phyloP scores from a whole-genome alignment of 2,329 filamentous ascomycete genomes.

The Thermoascus crustaceus region DNA sequence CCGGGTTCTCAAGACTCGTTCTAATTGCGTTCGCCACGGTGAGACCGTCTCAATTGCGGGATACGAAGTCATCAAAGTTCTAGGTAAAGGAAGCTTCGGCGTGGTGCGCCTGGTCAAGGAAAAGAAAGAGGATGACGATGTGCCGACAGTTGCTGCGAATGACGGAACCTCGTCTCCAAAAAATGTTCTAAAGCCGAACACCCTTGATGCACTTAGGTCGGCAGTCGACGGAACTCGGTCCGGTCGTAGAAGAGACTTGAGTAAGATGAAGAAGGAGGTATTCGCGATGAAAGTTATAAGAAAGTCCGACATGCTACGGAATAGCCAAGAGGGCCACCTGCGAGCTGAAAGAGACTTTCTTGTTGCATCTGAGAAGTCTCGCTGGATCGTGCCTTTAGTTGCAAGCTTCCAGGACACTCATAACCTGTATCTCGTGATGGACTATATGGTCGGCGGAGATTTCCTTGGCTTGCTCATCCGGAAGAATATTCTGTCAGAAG shows the following conservation, averaged over 20 bases:
- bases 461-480: constrained; percentile 81
- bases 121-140: constrained; percentile 25
- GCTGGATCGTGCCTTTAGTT: constrained; percentile 82
- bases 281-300: constrained; percentile 97
- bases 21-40: constrained; percentile 35
- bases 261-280: constrained; percentile 47
- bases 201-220: constrained; percentile 14
- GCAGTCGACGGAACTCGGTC: constrained; percentile 15
- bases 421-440: constrained; percentile 90
- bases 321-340: constrained; percentile 85
- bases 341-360: constrained; percentile 88
- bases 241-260: constrained; percentile 22
- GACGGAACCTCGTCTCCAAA: constrained; percentile 10
- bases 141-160: constrained; percentile 2
- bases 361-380: constrained; percentile 76
- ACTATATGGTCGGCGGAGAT: constrained; percentile 95
- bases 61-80: constrained; percentile 73
- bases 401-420: constrained; percentile 80
- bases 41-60: constrained; percentile 49
- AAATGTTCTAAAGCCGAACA: constrained; percentile 10
- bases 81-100: constrained; percentile 92
- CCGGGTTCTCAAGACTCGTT: constrained; percentile 60
- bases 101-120: constrained; percentile 80
- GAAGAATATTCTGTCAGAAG: constrained; percentile 73
- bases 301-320: constrained; percentile 86